Percentiles rank a stretch among this genome's conserved stretches.
phyloP scores from a whole-genome alignment of 768 basidiomycete species.

The Lyophyllum atratum region DNA sequence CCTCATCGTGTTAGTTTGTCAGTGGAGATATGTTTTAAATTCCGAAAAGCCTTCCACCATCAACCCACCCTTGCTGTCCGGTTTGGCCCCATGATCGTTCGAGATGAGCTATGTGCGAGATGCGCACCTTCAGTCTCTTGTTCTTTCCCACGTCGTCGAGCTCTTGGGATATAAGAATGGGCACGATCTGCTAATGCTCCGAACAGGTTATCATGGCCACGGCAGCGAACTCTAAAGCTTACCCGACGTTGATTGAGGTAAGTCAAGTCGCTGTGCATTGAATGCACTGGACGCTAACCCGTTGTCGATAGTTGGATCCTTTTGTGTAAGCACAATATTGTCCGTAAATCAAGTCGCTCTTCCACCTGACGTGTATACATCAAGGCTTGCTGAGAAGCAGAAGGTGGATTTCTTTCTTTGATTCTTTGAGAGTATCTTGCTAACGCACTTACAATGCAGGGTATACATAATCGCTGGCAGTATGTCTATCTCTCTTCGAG shows the following conservation, averaged over 20 bases:
- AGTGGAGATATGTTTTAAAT: background rate
- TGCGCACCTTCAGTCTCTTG: background rate
- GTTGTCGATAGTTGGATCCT: slow-evolving; percentile 58
- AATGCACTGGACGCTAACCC: background rate
- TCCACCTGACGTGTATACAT: background rate
- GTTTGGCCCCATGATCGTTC: slow-evolving; percentile 1
- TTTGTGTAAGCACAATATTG: slow-evolving; percentile 51
- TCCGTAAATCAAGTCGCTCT: background rate
- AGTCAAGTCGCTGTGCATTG: slow-evolving; percentile 7
- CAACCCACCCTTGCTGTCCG: background rate
- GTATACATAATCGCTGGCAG: slow-evolving; percentile 77
- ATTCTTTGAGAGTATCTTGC: background rate
- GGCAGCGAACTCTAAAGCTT: slow-evolving; percentile 57
- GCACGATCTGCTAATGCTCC: background rate
- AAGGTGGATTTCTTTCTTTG: slow-evolving; percentile 40
- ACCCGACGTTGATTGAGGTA: slow-evolving; percentile 62
- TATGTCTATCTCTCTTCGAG: slow-evolving; percentile 33
- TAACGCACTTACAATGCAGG: slow-evolving; percentile 31
- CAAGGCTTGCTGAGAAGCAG: slow-evolving; percentile 54
- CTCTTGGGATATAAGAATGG: slow-evolving; percentile 2
- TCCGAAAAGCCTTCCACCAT: background rate
- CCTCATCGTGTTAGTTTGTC: background rate
- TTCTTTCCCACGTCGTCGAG: slow-evolving; percentile 10
- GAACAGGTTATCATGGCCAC: slow-evolving; percentile 51
- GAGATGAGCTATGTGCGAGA: background rate